These are phyloP conservation scores for Rubus parviflorus DNA, from an alignment of 306 rosid genomes.

Conservation along the genomic window DNA sequence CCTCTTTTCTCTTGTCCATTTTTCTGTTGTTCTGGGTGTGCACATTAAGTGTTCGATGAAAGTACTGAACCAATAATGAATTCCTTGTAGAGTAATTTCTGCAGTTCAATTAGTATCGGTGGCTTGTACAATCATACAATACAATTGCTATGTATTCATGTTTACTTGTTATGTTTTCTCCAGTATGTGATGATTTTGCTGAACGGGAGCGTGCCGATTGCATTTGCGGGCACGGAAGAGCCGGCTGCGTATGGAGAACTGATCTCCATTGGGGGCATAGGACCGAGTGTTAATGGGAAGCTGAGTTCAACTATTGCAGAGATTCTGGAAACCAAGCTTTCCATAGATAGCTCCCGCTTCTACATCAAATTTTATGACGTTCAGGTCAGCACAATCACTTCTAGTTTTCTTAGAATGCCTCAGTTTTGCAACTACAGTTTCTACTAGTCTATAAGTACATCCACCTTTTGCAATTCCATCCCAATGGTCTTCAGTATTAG, in stretches of 20 bases:
- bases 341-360: constrained; percentile 80
- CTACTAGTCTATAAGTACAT: background rate
- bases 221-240: constrained; percentile 83
- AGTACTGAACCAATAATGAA: constrained; percentile 24
- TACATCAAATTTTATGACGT: constrained; percentile 83
- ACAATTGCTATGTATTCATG: background rate
- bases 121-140: too few species aligned
- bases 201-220: constrained; percentile 82
- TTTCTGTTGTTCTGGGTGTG: constrained; percentile 13
- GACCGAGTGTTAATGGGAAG: constrained; percentile 74
- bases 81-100: background rate
- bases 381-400: constrained; percentile 44
- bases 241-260: constrained; percentile 95
- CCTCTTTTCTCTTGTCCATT: background rate
- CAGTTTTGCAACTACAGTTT: background rate
- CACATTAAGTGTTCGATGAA: constrained; percentile 51
- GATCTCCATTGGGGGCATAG: constrained; percentile 86
- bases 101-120: background rate
- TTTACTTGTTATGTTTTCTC: constrained; percentile 21
- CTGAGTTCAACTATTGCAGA: constrained; percentile 89
- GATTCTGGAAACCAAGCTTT: constrained; percentile 81
- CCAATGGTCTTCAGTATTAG: background rate
- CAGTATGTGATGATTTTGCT: constrained; percentile 95
- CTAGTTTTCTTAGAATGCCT: background rate
- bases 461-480: background rate